phyloP scores from a whole-genome alignment of 352 stramenopile species.

The Phytophthora pseudosyringae region DNA sequence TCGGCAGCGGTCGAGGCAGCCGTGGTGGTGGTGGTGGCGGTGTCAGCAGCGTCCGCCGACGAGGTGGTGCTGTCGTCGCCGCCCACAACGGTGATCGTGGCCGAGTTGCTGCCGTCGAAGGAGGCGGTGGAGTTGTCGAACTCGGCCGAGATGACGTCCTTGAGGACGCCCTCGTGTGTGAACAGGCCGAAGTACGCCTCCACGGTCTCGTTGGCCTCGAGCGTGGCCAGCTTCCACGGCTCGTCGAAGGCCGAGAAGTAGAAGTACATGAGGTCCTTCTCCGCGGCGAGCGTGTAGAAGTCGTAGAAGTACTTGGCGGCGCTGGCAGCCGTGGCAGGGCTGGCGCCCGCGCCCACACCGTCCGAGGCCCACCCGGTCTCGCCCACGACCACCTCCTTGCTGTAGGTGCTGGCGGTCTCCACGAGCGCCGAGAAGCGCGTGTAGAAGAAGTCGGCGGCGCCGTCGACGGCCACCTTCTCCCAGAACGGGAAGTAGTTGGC shows the following conservation, averaged over 20 bases:
- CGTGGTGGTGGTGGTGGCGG: conserved; percentile 7
- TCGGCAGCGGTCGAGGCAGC: not conserved
- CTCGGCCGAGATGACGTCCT: conserved; percentile 45
- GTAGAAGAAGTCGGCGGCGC: conserved; percentile 52
- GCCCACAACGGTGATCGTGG: conserved; percentile 19
- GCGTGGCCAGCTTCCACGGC: conserved; percentile 60
- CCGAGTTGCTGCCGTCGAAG: conserved; percentile 20
- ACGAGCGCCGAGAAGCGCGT: conserved; percentile 49
- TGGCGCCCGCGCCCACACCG: conserved; percentile 40
- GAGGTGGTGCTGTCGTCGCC: conserved; percentile 11
- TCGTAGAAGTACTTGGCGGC: conserved; percentile 64
- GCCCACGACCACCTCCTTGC: conserved; percentile 69
- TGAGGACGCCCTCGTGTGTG: conserved; percentile 52
- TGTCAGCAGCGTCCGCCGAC: not conserved
- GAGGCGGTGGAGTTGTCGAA: conserved; percentile 43
- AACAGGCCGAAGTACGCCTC: conserved; percentile 81
- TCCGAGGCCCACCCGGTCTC: conserved; percentile 72
- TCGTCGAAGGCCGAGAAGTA: conserved; percentile 78
- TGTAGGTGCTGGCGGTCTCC: conserved; percentile 35
- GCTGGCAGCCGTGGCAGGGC: conserved; percentile 41
- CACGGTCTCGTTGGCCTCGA: conserved; percentile 59
- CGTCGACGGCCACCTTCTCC: conserved; percentile 50
- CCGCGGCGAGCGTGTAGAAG: conserved; percentile 60
- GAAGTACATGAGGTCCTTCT: conserved; percentile 63
- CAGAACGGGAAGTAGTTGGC: conserved; percentile 79